Percentiles rank a stretch among this genome's conserved stretches.
Evolutionary conservation across 1,284 basidiomycete genomes (phyloP).

Genomic region (Marasmius tenuissimus): DNA sequence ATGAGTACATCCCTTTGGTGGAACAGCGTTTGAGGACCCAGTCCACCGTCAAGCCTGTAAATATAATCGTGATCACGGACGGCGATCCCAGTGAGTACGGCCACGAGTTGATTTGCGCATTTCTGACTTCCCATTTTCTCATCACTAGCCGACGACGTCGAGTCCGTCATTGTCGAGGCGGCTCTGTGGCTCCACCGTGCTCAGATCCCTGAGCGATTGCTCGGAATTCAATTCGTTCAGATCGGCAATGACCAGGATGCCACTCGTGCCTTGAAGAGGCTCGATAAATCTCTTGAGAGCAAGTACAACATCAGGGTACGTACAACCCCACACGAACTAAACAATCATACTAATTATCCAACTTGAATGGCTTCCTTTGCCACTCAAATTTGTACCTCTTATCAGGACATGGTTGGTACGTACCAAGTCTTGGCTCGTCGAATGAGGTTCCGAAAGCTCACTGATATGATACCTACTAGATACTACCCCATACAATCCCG

Average conservation of each 20-base stretch:
- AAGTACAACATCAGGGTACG: constrained; percentile 38
- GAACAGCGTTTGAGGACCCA: constrained; percentile 20
- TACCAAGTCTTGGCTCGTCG: neutral
- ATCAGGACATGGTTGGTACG: neutral
- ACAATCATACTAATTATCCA: neutral
- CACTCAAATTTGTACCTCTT: neutral
- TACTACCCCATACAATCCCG: constrained; percentile 37
- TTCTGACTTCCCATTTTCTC: neutral
- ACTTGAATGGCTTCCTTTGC: no score
- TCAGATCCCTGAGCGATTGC: constrained; percentile 31
- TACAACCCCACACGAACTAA: neutral
- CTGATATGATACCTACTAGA: constrained; percentile 39
- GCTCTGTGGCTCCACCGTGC: constrained; percentile 47
- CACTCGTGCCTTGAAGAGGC: constrained; percentile 38
- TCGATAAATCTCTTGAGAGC: constrained; percentile 44
- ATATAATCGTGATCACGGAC: constrained; percentile 33
- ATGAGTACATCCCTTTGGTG: constrained; percentile 38
- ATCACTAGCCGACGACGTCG: constrained; percentile 49
- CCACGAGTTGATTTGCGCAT: neutral
- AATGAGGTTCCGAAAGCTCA: neutral
- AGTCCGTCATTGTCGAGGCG: constrained; percentile 44
- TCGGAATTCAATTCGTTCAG: constrained; percentile 56
- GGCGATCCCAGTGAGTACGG: constrained; percentile 43
- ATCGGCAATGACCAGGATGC: constrained; percentile 47
- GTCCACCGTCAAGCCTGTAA: constrained; percentile 40